Evolutionary conservation across 768 basidiomycete genomes (phyloP).

Genomic region (Pleurotus tuber-regium): DNA sequence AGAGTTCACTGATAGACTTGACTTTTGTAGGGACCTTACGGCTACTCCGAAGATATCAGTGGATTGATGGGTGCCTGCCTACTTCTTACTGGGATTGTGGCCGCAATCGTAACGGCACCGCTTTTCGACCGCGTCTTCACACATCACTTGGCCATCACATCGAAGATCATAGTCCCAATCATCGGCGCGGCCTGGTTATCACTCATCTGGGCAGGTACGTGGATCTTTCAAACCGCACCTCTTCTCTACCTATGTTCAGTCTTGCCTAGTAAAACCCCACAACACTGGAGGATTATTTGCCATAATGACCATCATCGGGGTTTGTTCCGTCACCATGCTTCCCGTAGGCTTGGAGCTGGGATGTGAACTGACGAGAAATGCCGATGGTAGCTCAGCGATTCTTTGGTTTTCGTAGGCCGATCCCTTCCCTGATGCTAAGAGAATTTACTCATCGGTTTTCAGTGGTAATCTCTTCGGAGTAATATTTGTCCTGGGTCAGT

Average conservation of each 20-base stretch:
- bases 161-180: conserved; percentile 60
- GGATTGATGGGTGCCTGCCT: conserved; percentile 70
- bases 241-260: background rate
- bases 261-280: conserved; percentile 54
- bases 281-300: conserved; percentile 60
- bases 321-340: conserved; percentile 63
- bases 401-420: conserved; percentile 67
- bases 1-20: background rate
- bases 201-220: conserved; percentile 77
- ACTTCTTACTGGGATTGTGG: conserved; percentile 67
- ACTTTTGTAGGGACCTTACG: conserved; percentile 56
- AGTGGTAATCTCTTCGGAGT: conserved; percentile 70
- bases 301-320: conserved; percentile 68
- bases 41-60: conserved; percentile 63
- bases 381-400: conserved; percentile 73
- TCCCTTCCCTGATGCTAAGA: background rate
- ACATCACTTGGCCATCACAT: conserved; percentile 58
- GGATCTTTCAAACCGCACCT: background rate
- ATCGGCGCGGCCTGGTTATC: conserved; percentile 65
- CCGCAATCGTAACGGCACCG: conserved; percentile 67
- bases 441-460: conserved; percentile 4
- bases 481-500: conserved; percentile 59
- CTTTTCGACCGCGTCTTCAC: conserved; percentile 84
- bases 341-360: conserved; percentile 77
- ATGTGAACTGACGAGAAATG: conserved; percentile 77